Evolutionary conservation across 352 stramenopile genomes (phyloP), one percentile per base, ranked within the genome.

Genomic region (Sclerospora graminicola): DNA sequence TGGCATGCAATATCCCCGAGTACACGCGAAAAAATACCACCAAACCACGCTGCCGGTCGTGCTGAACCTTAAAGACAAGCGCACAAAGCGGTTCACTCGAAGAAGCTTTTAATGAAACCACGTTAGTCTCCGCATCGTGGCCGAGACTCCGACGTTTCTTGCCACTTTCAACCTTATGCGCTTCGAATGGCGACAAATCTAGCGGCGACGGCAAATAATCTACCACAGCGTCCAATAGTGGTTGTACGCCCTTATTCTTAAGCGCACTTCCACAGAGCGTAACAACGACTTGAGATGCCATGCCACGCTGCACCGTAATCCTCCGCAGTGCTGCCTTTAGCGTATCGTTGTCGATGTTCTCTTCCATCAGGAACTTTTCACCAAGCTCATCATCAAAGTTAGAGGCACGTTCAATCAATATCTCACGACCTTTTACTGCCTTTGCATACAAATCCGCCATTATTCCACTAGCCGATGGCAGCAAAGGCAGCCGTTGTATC

Each of bases 201-300:
- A 93, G 24, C 8, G 95, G 95, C 9, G 91, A 97, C 51, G 95
- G 95, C 57, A 99, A 63, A 68, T 98, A 99, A 54, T 97, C 81
- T 20, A 98, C 56, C 5, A 99, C 92, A 19, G 93, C 96, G 62
- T 99, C 96, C 13, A 99, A 71, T 21, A 99, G 78, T 27, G 94
- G 81, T 64, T 99, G 97, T 28, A 98, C 93, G 32, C 84, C 84
- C 48, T 87, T 89, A 60, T 90, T 90, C 57, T 84, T 88, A 18
- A 90, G 39, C 13, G 79, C 79, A 44, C 66, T 83, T 27, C 73
- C 77, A 26, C 67, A 74, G 4, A 84, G 49, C 21, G 66, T 80
- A 41, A 84, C 65, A 20, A 86, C 57, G 11, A 54, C 64, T 14
- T 62, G 54, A 5, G 58, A 66, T 23, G 63, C 55, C 34, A 61